Evolutionary conservation across 2,329 filamentous ascomycete species (phyloP).

Genomic region (Fusarium sp.): DNA sequence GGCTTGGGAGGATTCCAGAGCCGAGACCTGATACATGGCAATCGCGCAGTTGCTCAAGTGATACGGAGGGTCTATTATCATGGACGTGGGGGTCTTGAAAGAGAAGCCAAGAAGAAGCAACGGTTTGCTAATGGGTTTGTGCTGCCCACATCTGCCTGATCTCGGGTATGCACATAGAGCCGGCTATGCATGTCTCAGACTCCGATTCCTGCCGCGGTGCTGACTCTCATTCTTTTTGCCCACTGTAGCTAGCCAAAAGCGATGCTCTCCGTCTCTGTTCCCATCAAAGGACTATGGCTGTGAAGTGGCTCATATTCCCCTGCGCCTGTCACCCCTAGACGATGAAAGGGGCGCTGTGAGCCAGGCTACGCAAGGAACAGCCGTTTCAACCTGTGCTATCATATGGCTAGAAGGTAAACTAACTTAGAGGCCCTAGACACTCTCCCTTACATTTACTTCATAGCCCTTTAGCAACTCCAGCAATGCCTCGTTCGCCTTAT

Average conservation of each 20-base stretch:
- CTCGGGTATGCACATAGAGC: not conserved
- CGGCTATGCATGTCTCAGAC: not conserved
- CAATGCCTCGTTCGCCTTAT: not conserved
- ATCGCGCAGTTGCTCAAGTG: not conserved
- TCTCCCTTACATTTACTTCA: not conserved
- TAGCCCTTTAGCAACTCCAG: too few relatives aligned
- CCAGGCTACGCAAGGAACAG: not conserved
- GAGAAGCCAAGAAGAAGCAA: not conserved
- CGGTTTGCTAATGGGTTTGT: not conserved
- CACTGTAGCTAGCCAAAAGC: not conserved
- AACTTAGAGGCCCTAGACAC: not conserved
- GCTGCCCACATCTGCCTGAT: not conserved
- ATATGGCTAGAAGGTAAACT: not conserved
- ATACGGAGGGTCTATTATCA: not conserved
- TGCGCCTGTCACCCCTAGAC: not conserved
- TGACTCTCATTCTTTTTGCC: not conserved
- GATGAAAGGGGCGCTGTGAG: not conserved
- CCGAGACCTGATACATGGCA: not conserved
- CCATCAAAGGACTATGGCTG: not conserved
- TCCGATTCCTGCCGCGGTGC: not conserved
- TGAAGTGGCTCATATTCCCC: not conserved
- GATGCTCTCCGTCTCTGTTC: not conserved
- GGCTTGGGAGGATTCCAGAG: not conserved
- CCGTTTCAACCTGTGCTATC: not conserved
- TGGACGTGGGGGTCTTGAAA: not conserved